Base-by-base conservation (phyloP, 2,329 filamentous ascomycete species). In the Teratosphaeria gauchensis region DNA sequence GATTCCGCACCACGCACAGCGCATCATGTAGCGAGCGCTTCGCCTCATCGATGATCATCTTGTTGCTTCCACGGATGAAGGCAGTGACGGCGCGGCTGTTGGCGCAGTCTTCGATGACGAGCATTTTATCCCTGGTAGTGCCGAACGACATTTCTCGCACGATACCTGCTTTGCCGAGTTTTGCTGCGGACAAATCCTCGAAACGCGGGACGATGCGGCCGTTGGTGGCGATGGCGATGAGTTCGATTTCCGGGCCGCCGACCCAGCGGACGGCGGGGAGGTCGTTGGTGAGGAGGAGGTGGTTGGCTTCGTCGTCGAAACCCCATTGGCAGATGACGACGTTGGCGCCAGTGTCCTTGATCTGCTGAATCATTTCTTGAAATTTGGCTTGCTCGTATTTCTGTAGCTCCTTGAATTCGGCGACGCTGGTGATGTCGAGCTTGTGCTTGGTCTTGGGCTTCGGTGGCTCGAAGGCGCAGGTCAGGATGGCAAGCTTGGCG, bases 361-460 rank as follows among this genome's bases (percentile, higher is more conserved):
- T 94, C 77, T 96, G 89, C 73, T 95, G 82, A 69, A 99, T 96
- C 94, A 99, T 99, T 79, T 97, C 92, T 60, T 90, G 84, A 73
- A 99, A 99, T 78, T 97, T 99, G 73, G 90, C 88, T 69, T 87
- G 87, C 78, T 99, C 94, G 78, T 99, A 99, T 67, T 82, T 89
- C 73, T 99, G 94, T 65, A 99, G 79, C 78, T 95, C 94, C 82
- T 95, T 96, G 82, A 96, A 99, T 78, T 99, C 94, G 67, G 97
- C 92, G 7, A 99, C 92, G 51, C 86, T 89, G 58, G 91, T 94
- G 72, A 99, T 99, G 72, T 99, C 94, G 62, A 99, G 84, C 81
- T 96, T 95, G 78, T 99, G 94, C 84, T 99, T 99, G 54, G 94
- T 99, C 84, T 99, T 99, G 66, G 94, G 94, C 83, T 99, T 99